Evolutionary conservation across 805 yeast genomes (phyloP).

Genomic region (Candida yuanshanica): DNA sequence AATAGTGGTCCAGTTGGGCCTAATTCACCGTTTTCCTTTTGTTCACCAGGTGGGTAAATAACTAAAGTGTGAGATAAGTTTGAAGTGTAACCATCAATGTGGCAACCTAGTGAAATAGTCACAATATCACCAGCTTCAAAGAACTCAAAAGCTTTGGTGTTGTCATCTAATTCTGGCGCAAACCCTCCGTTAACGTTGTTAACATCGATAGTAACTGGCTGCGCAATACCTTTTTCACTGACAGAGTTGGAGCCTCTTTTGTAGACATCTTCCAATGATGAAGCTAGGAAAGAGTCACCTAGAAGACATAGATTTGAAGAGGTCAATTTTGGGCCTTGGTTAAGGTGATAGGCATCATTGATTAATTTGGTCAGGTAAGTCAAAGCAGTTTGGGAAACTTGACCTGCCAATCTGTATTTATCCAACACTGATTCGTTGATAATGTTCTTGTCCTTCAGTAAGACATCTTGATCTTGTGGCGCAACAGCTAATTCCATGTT

Average conservation of each 20-base stretch:
- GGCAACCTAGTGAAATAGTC: conserved; percentile 81
- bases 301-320: conserved; percentile 70
- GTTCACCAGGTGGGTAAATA: conserved; percentile 62
- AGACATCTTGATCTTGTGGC: conserved; percentile 65
- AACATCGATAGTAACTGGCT: conserved; percentile 85
- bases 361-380: conserved; percentile 60
- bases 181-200: conserved; percentile 74
- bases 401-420: conserved; percentile 86
- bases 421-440: conserved; percentile 58
- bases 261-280: conserved; percentile 55
- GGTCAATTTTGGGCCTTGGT: conserved; percentile 33
- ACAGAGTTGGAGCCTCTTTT: conserved; percentile 46
- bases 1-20: conserved; percentile 71
- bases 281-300: conserved; percentile 69
- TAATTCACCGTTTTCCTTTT: conserved; percentile 26
- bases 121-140: conserved; percentile 78
- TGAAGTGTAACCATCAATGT: conserved; percentile 92
- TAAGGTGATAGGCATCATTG: conserved; percentile 66
- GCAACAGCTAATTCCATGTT: conserved; percentile 71
- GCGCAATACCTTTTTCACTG: conserved; percentile 86
- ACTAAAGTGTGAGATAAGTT: conserved; percentile 83
- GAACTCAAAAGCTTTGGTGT: conserved; percentile 29
- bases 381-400: conserved; percentile 78
- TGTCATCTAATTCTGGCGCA: conserved; percentile 79
- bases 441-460: conserved; percentile 67